Conservation (phyloP, 306 rosid species). For the Pyrus bretschneideri region DNA sequence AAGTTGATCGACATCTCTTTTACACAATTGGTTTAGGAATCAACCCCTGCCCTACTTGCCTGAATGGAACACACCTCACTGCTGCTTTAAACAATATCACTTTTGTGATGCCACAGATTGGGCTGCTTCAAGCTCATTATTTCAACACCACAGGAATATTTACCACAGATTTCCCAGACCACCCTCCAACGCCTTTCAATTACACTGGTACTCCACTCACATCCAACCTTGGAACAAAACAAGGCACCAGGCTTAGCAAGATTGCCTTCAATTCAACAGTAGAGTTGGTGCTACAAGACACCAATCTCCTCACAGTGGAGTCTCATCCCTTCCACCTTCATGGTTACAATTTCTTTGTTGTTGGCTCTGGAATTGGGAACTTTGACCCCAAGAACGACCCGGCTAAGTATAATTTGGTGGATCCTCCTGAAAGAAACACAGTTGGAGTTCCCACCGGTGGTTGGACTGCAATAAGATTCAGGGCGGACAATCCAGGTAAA, state of each 20-base stretch:
- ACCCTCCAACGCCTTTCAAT: constrained; percentile 24
- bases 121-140: constrained; percentile 36
- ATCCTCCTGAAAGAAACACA: constrained; percentile 31
- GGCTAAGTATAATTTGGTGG: constrained; percentile 22
- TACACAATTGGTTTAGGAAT: constrained; percentile 26
- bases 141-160: constrained; percentile 27
- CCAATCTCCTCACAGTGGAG: constrained; percentile 29
- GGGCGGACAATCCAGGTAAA: constrained; percentile 34
- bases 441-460: constrained; percentile 35
- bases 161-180: constrained; percentile 29
- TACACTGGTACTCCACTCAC: constrained; percentile 30
- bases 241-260: constrained; percentile 28
- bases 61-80: constrained; percentile 19
- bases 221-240: constrained; percentile 22
- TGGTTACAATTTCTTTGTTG: constrained; percentile 29
- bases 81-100: constrained; percentile 34
- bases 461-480: constrained; percentile 31
- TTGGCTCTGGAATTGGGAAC: constrained; percentile 31
- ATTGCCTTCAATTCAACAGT: constrained; percentile 25
- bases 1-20: constrained; percentile 21
- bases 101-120: constrained; percentile 25
- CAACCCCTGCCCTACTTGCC: constrained; percentile 20
- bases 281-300: constrained; percentile 30
- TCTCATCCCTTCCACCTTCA: constrained; percentile 38
- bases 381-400: constrained; percentile 20